Percentiles rank a stretch among this genome's conserved stretches.
Evolutionary conservation across 441 rosid genomes (phyloP).

Genomic region (Arabidopsis lyrata): DNA sequence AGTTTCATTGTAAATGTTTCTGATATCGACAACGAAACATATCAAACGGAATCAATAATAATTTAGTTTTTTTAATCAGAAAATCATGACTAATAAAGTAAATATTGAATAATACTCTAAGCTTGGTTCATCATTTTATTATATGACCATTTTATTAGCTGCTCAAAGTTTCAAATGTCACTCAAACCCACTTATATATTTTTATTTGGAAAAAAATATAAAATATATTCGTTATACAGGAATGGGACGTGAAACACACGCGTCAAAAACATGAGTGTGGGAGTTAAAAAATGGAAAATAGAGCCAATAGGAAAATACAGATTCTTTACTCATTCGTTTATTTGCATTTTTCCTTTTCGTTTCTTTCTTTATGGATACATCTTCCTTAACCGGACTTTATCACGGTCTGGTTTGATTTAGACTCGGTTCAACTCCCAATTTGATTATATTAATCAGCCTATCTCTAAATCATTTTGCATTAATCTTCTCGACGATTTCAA

Average conservation of each 20-base stretch:
- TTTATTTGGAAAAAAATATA: background rate
- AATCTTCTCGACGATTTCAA: background rate
- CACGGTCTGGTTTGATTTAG: conserved; percentile 5
- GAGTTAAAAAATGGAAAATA: background rate
- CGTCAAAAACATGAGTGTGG: background rate
- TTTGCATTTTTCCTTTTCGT: conserved; percentile 23
- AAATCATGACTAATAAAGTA: background rate
- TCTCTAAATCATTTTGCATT: background rate
- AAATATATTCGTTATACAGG: background rate
- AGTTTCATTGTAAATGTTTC: too few species aligned
- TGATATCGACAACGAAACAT: background rate
- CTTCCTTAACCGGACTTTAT: conserved; percentile 15
- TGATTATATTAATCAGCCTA: background rate
- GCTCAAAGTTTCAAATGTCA: conserved; percentile 26
- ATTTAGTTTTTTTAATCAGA: background rate
- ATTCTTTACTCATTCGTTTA: conserved; percentile 23
- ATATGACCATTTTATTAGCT: background rate
- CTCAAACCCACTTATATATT: background rate
- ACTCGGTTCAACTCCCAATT: conserved; percentile 10
- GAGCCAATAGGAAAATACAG: conserved; percentile 33
- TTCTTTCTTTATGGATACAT: conserved; percentile 15
- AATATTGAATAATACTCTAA: background rate
- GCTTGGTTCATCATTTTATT: background rate
- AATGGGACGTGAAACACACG: conserved; percentile 2
- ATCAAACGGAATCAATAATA: background rate